These are phyloP conservation scores for Coniophora puteana DNA, from an alignment of 1,284 basidiomycete species.

Conservation along the genomic window DNA sequence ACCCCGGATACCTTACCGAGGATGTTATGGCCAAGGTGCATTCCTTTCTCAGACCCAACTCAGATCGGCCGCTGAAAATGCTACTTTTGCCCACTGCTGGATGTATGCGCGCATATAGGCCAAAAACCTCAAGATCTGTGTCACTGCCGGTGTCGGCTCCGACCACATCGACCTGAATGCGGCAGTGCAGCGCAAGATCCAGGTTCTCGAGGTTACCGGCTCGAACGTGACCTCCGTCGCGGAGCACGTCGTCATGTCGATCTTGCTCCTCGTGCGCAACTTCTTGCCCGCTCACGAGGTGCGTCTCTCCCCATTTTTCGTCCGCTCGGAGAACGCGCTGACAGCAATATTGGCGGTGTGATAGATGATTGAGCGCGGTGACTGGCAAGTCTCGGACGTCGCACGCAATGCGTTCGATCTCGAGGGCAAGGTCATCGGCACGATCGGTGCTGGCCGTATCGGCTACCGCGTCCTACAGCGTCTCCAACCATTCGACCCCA, in stretches of 20 bases:
- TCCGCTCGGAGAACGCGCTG: background rate
- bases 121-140: conserved; percentile 48
- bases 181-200: conserved; percentile 51
- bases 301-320: background rate
- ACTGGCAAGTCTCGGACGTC: conserved; percentile 79
- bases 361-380: conserved; percentile 75
- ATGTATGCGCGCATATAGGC: conserved; percentile 22
- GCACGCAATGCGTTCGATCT: conserved; percentile 82
- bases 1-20: conserved; percentile 52
- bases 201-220: conserved; percentile 49
- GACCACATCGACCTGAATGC: conserved; percentile 54
- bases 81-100: no score
- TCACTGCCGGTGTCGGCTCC: conserved; percentile 56
- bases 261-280: conserved; percentile 86
- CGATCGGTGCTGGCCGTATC: conserved; percentile 81
- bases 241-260: conserved; percentile 56
- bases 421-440: conserved; percentile 86
- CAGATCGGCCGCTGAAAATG: no score
- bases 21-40: conserved; percentile 38
- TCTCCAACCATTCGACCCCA: conserved; percentile 81
- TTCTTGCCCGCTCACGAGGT: conserved; percentile 81
- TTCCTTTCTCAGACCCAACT: no score
- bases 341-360: no score
- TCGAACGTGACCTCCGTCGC: conserved; percentile 51
- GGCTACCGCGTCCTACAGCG: conserved; percentile 88